Percentiles rank a stretch among this genome's conserved stretches.
These are phyloP conservation scores for Leishmania aethiopica DNA, from an alignment of 208 protist species.

Conservation along the genomic window DNA sequence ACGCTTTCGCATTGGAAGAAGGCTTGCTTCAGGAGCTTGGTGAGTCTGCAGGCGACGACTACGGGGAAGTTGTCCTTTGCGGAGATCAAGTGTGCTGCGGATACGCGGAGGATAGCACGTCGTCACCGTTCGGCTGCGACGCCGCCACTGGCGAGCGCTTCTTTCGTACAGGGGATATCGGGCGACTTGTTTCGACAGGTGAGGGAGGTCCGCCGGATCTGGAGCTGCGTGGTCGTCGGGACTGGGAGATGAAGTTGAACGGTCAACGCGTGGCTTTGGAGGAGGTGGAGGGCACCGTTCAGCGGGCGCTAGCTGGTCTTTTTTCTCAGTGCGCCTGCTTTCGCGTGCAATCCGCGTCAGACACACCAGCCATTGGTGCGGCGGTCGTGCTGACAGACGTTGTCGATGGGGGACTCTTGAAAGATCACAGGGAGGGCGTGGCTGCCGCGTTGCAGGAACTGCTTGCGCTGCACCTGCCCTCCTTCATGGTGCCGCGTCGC, in stretches of 20 bases:
- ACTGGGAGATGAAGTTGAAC: conserved; percentile 63
- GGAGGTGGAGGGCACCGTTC: conserved; percentile 53
- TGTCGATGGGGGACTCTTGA: neutral
- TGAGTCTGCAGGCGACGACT: conserved; percentile 4
- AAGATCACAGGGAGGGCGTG: conserved; percentile 8
- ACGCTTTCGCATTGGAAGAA: neutral
- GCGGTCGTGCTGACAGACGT: conserved; percentile 27
- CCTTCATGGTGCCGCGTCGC: conserved; percentile 39
- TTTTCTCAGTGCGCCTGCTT: conserved; percentile 36
- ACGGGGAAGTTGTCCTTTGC: conserved; percentile 44
- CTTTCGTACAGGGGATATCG: conserved; percentile 60
- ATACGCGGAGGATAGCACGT: conserved; percentile 29
- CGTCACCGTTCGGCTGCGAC: conserved; percentile 27
- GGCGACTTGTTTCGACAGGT: neutral
- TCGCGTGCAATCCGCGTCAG: conserved; percentile 6
- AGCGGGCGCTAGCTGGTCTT: conserved; percentile 15
- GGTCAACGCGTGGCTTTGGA: conserved; percentile 62
- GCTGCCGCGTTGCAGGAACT: conserved; percentile 32
- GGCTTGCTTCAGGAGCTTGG: neutral
- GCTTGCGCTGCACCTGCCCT: conserved; percentile 33
- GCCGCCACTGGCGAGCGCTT: conserved; percentile 15
- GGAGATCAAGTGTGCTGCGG: conserved; percentile 62
- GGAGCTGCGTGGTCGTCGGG: conserved; percentile 44
- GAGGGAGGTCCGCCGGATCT: neutral
- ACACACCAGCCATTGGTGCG: conserved; percentile 17